phyloP scores from a whole-genome alignment of 2,329 filamentous ascomycete species.

The Aspergillus versicolor region DNA sequence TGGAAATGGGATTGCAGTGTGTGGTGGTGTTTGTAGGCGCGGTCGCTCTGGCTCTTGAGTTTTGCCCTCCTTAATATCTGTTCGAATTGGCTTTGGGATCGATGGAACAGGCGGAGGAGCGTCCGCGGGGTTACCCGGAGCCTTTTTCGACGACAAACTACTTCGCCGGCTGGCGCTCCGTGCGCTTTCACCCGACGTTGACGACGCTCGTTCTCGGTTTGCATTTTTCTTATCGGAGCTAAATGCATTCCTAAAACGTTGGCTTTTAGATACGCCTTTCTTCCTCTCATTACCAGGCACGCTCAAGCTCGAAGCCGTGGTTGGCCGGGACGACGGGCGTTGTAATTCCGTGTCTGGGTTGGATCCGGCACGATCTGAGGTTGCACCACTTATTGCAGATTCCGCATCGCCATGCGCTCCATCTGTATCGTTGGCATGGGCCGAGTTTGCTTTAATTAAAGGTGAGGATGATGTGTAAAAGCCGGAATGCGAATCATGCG shows the following conservation, averaged over 20 bases:
- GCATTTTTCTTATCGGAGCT: slow-evolving; percentile 54
- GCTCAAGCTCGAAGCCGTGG: slow-evolving; percentile 28
- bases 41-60: slow-evolving; percentile 24
- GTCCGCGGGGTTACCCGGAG: slow-evolving; percentile 25
- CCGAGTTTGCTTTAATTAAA: slow-evolving; percentile 58
- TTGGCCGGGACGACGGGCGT: slow-evolving; percentile 28
- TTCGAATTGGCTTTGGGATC: slow-evolving; percentile 25
- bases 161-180: slow-evolving; percentile 35
- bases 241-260: slow-evolving; percentile 72
- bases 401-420: slow-evolving; percentile 25
- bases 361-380: slow-evolving; percentile 37
- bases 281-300: slow-evolving; percentile 43
- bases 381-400: slow-evolving; percentile 30
- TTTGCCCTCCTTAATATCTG: slow-evolving; percentile 29
- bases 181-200: slow-evolving; percentile 43
- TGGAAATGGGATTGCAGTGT: slow-evolving; percentile 33
- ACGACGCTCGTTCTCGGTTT: slow-evolving; percentile 46
- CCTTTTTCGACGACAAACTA: slow-evolving; percentile 35
- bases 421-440: slow-evolving; percentile 41
- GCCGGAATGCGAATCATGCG: slow-evolving; percentile 65
- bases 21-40: slow-evolving; percentile 33
- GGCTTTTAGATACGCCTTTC: slow-evolving; percentile 67
- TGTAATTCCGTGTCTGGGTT: slow-evolving; percentile 39
- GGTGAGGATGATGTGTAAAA: slow-evolving; percentile 70
- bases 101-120: slow-evolving; percentile 34